A percentile compares a stretch with the other conserved stretches of the same genome.
Evolutionary conservation across 2,329 filamentous ascomycete genomes (phyloP).

Genomic region (Talaromyces sp.): DNA sequence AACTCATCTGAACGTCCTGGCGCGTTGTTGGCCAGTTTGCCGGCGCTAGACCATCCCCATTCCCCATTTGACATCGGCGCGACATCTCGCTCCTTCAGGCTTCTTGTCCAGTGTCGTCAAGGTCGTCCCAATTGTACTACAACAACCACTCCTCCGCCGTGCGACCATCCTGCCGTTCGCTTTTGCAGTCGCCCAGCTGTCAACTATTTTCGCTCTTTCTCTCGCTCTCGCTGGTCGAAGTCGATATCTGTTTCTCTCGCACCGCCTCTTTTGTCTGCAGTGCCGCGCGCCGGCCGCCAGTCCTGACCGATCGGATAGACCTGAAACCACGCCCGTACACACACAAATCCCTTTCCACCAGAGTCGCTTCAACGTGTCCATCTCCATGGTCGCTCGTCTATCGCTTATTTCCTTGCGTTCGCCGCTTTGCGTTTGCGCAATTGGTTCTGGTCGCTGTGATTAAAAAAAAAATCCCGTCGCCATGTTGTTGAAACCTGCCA

Average conservation of each 20-base stretch:
- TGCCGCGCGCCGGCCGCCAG: background rate
- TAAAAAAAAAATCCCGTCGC: slow-evolving; percentile 20
- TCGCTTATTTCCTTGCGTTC: background rate
- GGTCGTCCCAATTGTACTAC: background rate
- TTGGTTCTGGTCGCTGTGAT: background rate
- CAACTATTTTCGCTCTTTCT: background rate
- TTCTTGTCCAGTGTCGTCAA: background rate
- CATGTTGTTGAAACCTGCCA: slow-evolving; percentile 85
- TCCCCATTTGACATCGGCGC: background rate
- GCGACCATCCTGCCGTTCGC: background rate
- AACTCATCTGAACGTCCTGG: background rate
- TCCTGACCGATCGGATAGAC: background rate
- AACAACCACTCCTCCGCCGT: background rate
- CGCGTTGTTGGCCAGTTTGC: background rate
- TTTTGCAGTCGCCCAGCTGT: background rate
- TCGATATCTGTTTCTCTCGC: background rate
- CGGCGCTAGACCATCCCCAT: background rate
- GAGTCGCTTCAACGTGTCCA: slow-evolving; percentile 2
- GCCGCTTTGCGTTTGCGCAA: background rate
- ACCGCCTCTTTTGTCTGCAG: background rate
- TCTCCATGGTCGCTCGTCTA: slow-evolving; percentile 7
- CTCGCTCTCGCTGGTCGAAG: background rate
- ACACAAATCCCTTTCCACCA: background rate
- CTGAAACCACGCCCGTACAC: background rate
- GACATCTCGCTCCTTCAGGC: background rate